phyloP scores from a whole-genome alignment of 371 early-diverging fungal genomes.

The Encephalitozoon intestinalis region DNA sequence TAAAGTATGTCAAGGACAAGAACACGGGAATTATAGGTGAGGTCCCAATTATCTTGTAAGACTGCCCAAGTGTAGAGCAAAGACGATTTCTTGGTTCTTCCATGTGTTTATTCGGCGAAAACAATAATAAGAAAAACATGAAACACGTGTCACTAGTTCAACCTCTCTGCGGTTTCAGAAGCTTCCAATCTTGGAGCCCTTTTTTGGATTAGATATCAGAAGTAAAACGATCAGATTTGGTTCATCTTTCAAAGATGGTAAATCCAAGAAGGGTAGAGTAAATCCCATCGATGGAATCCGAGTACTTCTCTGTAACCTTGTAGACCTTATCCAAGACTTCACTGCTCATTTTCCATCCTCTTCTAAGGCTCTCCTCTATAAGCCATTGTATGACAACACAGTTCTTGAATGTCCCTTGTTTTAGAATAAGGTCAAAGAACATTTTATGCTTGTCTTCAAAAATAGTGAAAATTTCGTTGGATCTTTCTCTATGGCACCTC shows the following conservation, averaged over 20 bases:
- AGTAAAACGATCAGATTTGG: background rate
- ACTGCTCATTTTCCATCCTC: background rate
- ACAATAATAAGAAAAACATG: constrained; percentile 6
- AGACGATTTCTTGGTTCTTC: background rate
- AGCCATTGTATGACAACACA: constrained; percentile 3
- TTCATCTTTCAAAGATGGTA: background rate
- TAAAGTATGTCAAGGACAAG: background rate
- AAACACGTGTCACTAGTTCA: background rate
- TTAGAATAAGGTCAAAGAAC: background rate
- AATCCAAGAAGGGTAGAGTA: background rate
- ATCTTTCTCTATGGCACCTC: background rate
- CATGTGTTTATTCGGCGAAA: background rate
- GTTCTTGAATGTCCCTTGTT: constrained; percentile 15
- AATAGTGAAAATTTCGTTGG: background rate
- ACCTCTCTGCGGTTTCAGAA: background rate
- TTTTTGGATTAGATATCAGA: background rate
- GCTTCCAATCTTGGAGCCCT: too few species aligned
- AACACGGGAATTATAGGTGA: background rate
- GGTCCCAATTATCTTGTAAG: background rate
- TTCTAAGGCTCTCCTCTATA: background rate
- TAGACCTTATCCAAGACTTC: background rate
- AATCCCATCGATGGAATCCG: background rate
- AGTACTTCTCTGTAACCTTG: background rate
- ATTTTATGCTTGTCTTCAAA: background rate
- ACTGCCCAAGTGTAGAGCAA: background rate